Evolutionary conservation across 805 yeast species (phyloP).

Genomic region (Priceomyces castillae): DNA sequence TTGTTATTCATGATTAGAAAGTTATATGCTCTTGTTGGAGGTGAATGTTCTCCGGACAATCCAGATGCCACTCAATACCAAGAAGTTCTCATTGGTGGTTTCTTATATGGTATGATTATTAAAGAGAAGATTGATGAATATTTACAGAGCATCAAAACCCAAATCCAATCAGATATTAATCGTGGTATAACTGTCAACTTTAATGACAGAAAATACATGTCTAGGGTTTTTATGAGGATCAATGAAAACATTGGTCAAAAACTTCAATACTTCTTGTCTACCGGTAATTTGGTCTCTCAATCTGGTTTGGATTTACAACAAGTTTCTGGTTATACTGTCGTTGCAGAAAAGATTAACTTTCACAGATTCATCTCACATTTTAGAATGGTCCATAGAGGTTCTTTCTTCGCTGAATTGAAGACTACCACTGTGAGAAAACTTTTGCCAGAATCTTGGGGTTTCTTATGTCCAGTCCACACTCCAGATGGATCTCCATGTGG

Average conservation of each 20-base stretch:
- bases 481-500: constrained; percentile 99
- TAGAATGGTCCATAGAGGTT: constrained; percentile 99
- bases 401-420: constrained; percentile 96
- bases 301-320: constrained; percentile 97
- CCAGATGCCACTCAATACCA: constrained; percentile 99
- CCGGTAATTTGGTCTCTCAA: constrained; percentile 96
- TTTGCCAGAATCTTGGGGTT: constrained; percentile 98
- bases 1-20: constrained; percentile 93
- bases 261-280: constrained; percentile 88
- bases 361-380: constrained; percentile 97
- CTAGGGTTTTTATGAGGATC: constrained; percentile 70
- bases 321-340: constrained; percentile 96
- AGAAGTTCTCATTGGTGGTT: constrained; percentile 92
- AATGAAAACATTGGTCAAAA: constrained; percentile 95
- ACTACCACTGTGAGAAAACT: constrained; percentile 96
- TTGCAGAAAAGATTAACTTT: constrained; percentile 97
- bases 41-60: constrained; percentile 94
- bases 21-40: constrained; percentile 90
- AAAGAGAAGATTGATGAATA: constrained; percentile 97
- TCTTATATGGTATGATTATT: constrained; percentile 92
- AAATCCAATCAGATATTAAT: constrained; percentile 74
- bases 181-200: constrained; percentile 82
- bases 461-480: constrained; percentile 97
- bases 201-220: constrained; percentile 77
- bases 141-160: constrained; percentile 66